phyloP scores from a whole-genome alignment of 1,139 yeast species.

The Candida sp. region DNA sequence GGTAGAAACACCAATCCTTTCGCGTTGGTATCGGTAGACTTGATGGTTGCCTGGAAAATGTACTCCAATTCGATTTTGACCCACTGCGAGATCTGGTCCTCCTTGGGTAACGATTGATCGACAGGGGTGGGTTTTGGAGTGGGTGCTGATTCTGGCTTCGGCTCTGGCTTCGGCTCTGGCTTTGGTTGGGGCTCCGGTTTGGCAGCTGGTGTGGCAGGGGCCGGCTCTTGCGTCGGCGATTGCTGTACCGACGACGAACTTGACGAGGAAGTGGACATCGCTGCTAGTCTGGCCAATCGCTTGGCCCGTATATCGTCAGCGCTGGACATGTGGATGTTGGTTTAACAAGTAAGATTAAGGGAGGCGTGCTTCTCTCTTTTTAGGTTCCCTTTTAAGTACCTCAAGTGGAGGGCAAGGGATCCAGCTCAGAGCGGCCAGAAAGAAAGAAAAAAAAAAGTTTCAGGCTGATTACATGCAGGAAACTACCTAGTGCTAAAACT shows the following conservation, averaged over 20 bases:
- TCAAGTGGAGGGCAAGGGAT: no score
- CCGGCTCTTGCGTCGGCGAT: background rate
- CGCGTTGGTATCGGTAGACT: constrained; percentile 10
- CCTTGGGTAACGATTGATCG: constrained; percentile 10
- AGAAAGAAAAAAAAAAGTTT: no score
- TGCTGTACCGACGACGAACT: background rate
- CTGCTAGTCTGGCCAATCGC: constrained; percentile 55
- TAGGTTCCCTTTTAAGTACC: no score
- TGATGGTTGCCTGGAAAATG: constrained; percentile 44
- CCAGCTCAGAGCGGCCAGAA: no score
- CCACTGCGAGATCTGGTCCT: constrained; percentile 34
- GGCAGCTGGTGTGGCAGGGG: background rate
- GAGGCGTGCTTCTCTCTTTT: no score
- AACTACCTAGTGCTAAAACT: no score
- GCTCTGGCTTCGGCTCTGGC: constrained; percentile 8
- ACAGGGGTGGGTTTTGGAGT: constrained; percentile 4
- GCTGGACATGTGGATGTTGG: constrained; percentile 14
- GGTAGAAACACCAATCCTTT: constrained; percentile 31
- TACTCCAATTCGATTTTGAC: constrained; percentile 32
- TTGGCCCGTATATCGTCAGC: constrained; percentile 51
- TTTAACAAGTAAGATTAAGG: no score
- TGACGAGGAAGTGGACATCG: constrained; percentile 16
- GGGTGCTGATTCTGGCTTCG: constrained; percentile 3
- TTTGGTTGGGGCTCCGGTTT: background rate
- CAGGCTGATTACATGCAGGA: no score